phyloP scores from a whole-genome alignment of 495 filamentous ascomycete genomes.

The Lophium mytilinum region DNA sequence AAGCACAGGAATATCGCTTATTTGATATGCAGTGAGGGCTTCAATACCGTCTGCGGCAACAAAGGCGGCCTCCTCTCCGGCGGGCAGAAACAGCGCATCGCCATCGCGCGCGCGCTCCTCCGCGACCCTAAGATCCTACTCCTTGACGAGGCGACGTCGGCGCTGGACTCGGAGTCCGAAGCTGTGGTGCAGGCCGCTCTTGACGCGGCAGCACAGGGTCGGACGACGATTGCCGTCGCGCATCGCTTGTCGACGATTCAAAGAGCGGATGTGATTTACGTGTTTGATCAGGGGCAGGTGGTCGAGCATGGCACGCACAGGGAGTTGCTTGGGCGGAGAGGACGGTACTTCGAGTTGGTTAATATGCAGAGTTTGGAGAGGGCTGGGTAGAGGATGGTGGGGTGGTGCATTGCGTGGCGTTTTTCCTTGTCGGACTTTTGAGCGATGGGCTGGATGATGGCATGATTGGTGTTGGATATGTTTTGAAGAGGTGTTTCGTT shows the following conservation, averaged over 20 bases:
- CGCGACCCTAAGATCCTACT: constrained; percentile 64
- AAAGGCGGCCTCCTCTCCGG: constrained; percentile 73
- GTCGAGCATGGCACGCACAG: constrained; percentile 66
- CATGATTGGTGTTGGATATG: too few relatives aligned
- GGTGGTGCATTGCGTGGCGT: neutral
- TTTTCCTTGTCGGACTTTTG: neutral
- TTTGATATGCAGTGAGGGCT: constrained; percentile 44
- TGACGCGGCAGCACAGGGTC: constrained; percentile 29
- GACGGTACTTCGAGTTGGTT: constrained; percentile 68
- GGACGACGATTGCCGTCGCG: constrained; percentile 24
- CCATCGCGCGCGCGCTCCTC: constrained; percentile 65
- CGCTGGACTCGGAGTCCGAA: constrained; percentile 73
- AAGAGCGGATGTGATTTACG: constrained; percentile 76
- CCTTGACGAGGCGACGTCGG: constrained; percentile 76
- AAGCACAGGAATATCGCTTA: neutral
- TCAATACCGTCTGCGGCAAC: constrained; percentile 65
- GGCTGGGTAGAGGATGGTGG: neutral
- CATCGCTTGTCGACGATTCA: constrained; percentile 38
- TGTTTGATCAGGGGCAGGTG: constrained; percentile 67
- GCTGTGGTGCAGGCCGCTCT: constrained; percentile 76
- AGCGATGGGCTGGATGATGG: too few relatives aligned
- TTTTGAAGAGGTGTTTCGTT: too few relatives aligned
- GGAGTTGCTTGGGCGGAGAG: constrained; percentile 56
- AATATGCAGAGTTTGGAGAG: constrained; percentile 20
- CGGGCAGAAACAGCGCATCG: constrained; percentile 78